These are phyloP conservation scores for Aspergillus ruber DNA, from an alignment of 2,329 filamentous ascomycete species.

Conservation along the genomic window DNA sequence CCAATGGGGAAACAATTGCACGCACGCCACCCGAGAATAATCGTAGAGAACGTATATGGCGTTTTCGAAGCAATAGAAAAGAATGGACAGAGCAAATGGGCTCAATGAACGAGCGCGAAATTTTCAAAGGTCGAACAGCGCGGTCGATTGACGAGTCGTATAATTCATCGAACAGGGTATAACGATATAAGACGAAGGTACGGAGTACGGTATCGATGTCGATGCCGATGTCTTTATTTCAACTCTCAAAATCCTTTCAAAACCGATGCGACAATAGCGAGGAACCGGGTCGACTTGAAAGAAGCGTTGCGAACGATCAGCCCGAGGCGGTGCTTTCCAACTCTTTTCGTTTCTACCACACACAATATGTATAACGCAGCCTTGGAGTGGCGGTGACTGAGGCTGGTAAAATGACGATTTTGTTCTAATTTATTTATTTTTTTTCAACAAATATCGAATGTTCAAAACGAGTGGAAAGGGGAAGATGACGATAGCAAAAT, in stretches of 20 bases:
- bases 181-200: neutral
- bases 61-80: slow-evolving; percentile 5
- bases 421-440: too few relatives aligned
- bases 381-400: neutral
- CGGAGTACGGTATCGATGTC: neutral
- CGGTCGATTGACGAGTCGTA: slow-evolving; percentile 6
- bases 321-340: too few relatives aligned
- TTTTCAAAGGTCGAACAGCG: slow-evolving; percentile 3
- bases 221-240: neutral
- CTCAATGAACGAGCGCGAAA: slow-evolving; percentile 10
- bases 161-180: slow-evolving; percentile 8
- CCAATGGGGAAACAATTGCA: neutral
- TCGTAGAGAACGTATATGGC: neutral
- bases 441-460: neutral
- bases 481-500: neutral
- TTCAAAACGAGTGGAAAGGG: slow-evolving; percentile 18
- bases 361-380: neutral
- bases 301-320: too few relatives aligned
- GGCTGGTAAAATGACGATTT: too few relatives aligned
- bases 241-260: too few relatives aligned
- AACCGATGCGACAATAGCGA: too few relatives aligned
- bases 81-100: slow-evolving; percentile 19
- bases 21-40: neutral
- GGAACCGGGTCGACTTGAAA: too few relatives aligned
- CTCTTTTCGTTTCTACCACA: too few relatives aligned